Conservation (phyloP, 352 stramenopile species). For the Phytophthora europaea region DNA sequence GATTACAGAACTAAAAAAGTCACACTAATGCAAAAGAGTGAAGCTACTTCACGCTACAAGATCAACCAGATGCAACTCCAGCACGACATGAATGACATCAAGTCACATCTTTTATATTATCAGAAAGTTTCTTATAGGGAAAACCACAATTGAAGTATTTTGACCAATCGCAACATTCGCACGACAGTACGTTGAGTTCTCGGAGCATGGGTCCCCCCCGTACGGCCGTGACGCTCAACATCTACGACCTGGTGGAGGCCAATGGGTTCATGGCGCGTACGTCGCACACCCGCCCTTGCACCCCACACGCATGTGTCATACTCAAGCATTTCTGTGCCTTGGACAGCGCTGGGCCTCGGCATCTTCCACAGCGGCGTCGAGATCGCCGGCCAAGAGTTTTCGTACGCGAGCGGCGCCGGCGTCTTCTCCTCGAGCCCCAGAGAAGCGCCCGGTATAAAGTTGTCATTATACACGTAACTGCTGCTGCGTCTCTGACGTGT, state of each 20-base stretch:
- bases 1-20: no score
- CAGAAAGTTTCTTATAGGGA: no score
- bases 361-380: slow-evolving; percentile 95
- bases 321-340: neutral
- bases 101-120: no score
- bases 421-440: slow-evolving; percentile 87
- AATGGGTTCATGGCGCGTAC: slow-evolving; percentile 91
- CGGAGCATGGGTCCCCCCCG: slow-evolving; percentile 57
- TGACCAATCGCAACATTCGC: slow-evolving; percentile 13
- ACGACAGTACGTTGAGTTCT: neutral
- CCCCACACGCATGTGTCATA: no score
- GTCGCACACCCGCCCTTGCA: neutral
- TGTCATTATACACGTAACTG: neutral
- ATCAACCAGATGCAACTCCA: no score
- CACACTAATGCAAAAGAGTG: no score
- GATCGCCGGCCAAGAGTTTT: slow-evolving; percentile 93
- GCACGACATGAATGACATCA: no score
- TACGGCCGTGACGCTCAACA: slow-evolving; percentile 88
- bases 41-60: no score
- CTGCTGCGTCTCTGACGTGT: neutral
- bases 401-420: slow-evolving; percentile 91
- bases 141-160: no score
- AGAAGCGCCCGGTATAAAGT: slow-evolving; percentile 60
- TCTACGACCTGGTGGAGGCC: slow-evolving; percentile 94
- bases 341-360: slow-evolving; percentile 83